Conservation (phyloP, 2,329 filamentous ascomycete genomes). For the Cucurbitaria berberidis region DNA sequence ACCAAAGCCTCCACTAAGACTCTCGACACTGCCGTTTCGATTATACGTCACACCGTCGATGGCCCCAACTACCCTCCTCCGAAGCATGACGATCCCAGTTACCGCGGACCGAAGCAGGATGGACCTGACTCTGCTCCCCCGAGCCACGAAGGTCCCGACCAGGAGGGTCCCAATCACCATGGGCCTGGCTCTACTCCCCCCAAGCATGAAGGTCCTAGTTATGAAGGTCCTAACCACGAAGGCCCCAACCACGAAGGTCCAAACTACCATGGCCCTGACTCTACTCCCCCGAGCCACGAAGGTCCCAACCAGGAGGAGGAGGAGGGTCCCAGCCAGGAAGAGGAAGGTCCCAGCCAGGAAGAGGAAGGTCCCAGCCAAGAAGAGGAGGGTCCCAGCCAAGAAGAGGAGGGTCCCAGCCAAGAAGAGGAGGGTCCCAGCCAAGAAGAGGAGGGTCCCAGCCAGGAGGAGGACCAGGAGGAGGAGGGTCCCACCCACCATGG, state of each 20-base stretch:
- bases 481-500: no score
- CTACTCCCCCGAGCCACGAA: background rate
- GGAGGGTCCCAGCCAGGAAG: background rate
- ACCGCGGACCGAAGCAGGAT: background rate
- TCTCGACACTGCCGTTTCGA: conserved; percentile 2
- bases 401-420: no score
- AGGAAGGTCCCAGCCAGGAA: no score
- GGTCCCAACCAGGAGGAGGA: background rate
- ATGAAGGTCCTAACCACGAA: background rate
- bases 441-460: no score
- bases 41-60: background rate
- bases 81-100: background rate
- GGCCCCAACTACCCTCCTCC: background rate
- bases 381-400: no score
- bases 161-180: background rate
- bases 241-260: background rate
- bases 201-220: background rate
- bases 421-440: no score
- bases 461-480: no score
- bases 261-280: background rate
- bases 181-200: background rate
- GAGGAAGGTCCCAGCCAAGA: no score
- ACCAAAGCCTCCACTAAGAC: background rate
- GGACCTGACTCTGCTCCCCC: background rate
- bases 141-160: background rate